Evolutionary conservation across 192 early-diverging fungal species (phyloP), one percentile per base, ranked within the genome.

Genomic region (Backusella mclennaniae): DNA sequence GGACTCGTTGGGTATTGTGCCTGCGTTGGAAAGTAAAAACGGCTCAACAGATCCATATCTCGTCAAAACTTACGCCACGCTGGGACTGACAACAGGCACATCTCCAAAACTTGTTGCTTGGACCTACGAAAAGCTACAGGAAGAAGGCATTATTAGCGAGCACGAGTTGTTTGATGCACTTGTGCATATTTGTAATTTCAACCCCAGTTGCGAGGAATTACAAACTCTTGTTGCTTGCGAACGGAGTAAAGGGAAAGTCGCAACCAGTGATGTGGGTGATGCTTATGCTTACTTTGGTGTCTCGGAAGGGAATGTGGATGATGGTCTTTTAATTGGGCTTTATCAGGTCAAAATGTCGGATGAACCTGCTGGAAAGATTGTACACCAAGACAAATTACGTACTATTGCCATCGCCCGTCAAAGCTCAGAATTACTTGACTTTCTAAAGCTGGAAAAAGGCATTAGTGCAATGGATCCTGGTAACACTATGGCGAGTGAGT

Each of bases 211-310:
- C 23, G 77, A 79, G 11, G 74, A 71, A 39, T 76, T 93, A 33
- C 77, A 76, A 1, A 53, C 76, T 0, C 81, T 88, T 69, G 87
- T 90, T 6, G 87, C 80, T 2, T 78, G 77, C 14, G 87, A 90
- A 68, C 83, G 83, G 11, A 86, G 85, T 6, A 83, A 87, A 53
- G 89, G 90, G 3, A 66, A 89, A 46, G 84, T 88, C 26, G 83
- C 84, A 1, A 76, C 77, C 0, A 75, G 71, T 0, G 87, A 88
- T 17, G 69, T 88, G 0, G 74, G 68, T 0, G 72, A 74, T 0
- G 92, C 92, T 0, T 88, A 86, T 35, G 66, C 73, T 15, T 76
- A 82, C 63, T 80, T 85, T 74, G 89, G 86, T 1, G 73, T 87
- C 1, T 69, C 77, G 0, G 73, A 78, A 17, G 83, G 78, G 31